A percentile compares a stretch with the other conserved stretches of the same genome.
These are phyloP conservation scores for Rhodotorula mucilaginosa DNA, from an alignment of 1,284 basidiomycete species.

Conservation along the genomic window DNA sequence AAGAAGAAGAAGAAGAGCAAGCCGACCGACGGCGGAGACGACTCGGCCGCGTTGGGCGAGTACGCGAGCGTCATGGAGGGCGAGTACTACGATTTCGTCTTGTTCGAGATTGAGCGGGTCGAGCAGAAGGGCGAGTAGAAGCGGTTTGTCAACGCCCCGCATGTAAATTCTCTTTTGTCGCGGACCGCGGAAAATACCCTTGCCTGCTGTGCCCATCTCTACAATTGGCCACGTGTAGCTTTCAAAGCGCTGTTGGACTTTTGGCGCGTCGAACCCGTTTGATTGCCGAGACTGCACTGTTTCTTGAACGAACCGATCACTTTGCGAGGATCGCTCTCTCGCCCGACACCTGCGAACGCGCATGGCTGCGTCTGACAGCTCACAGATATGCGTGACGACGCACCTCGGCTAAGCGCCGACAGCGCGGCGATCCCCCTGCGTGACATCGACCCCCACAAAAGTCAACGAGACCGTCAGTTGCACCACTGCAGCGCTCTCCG, in stretches of 20 bases:
- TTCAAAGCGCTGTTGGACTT: no score
- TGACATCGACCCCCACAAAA: not conserved
- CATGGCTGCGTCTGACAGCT: no score
- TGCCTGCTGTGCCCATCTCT: not conserved
- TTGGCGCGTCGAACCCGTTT: no score
- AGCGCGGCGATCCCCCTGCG: not conserved
- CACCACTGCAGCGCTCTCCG: no score
- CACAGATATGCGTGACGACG: not conserved
- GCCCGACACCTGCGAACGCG: no score
- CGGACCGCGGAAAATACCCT: not conserved
- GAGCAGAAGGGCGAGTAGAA: conserved; percentile 15
- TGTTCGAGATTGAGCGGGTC: conserved; percentile 56
- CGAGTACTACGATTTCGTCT: conserved; percentile 88
- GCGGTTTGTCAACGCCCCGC: not conserved
- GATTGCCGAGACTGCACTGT: no score
- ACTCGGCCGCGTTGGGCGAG: conserved; percentile 71
- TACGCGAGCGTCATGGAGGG: conserved; percentile 88
- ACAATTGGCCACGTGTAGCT: not conserved
- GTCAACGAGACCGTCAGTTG: no score
- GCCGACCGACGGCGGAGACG: conserved; percentile 44
- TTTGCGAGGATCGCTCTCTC: no score
- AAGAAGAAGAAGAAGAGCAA: conserved; percentile 48
- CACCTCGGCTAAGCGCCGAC: not conserved
- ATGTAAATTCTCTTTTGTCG: not conserved
- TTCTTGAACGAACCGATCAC: no score